Percentiles rank a stretch among this genome's conserved stretches.
Evolutionary conservation across 2,329 filamentous ascomycete species (phyloP).

Genomic region (Colletotrichum sidae): DNA sequence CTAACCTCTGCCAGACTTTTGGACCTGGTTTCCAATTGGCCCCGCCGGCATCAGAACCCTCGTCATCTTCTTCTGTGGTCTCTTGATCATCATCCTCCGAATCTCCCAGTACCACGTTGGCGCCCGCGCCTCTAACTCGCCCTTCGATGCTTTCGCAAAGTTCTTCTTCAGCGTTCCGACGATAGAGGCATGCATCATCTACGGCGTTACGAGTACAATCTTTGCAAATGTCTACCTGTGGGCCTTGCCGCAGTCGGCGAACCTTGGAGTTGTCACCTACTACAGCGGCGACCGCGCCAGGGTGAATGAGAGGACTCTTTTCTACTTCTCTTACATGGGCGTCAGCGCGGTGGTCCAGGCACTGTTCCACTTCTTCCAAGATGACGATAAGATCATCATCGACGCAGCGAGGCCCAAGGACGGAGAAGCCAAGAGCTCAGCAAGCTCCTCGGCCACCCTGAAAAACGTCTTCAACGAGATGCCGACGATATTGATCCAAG

Average conservation of each 20-base stretch:
- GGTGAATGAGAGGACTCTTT: constrained; percentile 89
- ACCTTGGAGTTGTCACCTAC: constrained; percentile 79
- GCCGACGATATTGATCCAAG: constrained; percentile 51
- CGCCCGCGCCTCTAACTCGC: constrained; percentile 76
- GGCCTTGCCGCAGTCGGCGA: constrained; percentile 69
- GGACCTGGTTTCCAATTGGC: constrained; percentile 88
- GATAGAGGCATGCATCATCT: constrained; percentile 79
- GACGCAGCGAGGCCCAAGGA: constrained; percentile 47
- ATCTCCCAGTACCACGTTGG: constrained; percentile 86
- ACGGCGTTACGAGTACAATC: constrained; percentile 79
- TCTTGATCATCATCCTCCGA: constrained; percentile 85
- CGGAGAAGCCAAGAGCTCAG: constrained; percentile 26
- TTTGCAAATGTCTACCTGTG: constrained; percentile 87
- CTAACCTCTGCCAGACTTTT: constrained; percentile 69
- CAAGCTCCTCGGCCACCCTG: constrained; percentile 41
- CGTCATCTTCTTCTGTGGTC: constrained; percentile 79
- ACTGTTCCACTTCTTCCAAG: constrained; percentile 74
- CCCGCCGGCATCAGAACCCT: constrained; percentile 78
- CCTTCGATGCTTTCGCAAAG: constrained; percentile 71
- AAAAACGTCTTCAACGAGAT: constrained; percentile 53
- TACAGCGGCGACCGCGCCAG: constrained; percentile 77
- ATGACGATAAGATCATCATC: constrained; percentile 76
- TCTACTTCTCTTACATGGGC: constrained; percentile 78
- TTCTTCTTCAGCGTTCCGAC: constrained; percentile 70
- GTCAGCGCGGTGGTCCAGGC: constrained; percentile 78